Percentiles rank a stretch among this genome's conserved stretches.
Evolutionary conservation across 768 basidiomycete species (phyloP).

Genomic region (Suillus subluteus): DNA sequence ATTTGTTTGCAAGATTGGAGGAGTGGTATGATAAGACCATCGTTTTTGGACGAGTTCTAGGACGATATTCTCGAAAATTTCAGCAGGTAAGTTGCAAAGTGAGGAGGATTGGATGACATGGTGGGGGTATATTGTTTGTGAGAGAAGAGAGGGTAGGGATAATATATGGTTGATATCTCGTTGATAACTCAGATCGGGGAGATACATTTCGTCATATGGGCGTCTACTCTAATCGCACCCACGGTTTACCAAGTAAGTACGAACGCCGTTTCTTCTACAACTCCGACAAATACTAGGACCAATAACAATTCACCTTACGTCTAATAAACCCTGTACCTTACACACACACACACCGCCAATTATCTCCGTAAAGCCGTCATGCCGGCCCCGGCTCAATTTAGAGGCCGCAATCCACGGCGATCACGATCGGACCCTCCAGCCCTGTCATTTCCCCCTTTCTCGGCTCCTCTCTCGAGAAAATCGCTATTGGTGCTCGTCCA

Average conservation of each 20-base stretch:
- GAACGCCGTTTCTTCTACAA: conserved; percentile 27
- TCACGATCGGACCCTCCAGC: conserved; percentile 9
- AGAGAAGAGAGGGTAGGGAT: conserved; percentile 1
- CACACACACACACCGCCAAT: background rate
- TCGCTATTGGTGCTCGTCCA: no score
- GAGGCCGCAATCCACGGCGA: conserved; percentile 7
- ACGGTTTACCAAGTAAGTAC: conserved; percentile 4
- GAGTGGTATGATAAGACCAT: conserved; percentile 49
- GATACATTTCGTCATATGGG: conserved; percentile 3
- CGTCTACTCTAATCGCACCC: background rate
- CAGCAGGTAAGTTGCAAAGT: conserved; percentile 42
- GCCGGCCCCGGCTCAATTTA: conserved; percentile 11
- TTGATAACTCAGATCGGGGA: conserved; percentile 3
- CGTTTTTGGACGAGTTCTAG: conserved; percentile 40
- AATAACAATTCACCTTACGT: background rate
- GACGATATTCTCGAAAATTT: conserved; percentile 54
- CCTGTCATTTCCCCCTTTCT: background rate
- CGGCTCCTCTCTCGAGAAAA: background rate
- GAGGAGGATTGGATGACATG: conserved; percentile 19
- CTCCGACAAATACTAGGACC: conserved; percentile 12
- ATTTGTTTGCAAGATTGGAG: conserved; percentile 47
- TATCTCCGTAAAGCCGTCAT: conserved; percentile 15
- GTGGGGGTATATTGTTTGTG: conserved; percentile 13
- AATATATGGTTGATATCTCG: conserved; percentile 5
- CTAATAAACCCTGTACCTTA: conserved; percentile 4